Evolutionary conservation across 2,329 filamentous ascomycete genomes (phyloP).

Genomic region (Elsinoe ampelina): DNA sequence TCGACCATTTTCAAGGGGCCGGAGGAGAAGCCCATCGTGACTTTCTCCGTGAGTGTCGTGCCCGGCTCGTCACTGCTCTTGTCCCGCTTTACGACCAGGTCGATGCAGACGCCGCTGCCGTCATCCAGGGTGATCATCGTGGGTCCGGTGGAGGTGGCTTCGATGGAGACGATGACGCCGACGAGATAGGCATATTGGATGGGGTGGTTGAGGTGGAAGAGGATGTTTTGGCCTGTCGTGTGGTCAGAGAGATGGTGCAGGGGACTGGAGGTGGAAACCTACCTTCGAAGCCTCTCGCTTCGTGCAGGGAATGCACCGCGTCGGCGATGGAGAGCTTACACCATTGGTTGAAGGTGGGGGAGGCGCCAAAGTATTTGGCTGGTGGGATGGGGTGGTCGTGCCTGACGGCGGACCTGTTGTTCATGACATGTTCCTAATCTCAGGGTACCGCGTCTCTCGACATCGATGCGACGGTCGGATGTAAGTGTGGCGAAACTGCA

Average conservation of each 20-base stretch:
- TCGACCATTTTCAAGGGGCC: not conserved
- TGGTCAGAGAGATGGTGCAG: not conserved
- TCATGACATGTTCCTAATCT: slow-evolving; percentile 28
- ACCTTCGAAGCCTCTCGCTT: slow-evolving; percentile 44
- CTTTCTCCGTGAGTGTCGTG: not conserved
- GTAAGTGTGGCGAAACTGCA: not conserved
- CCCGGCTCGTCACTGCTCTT: not conserved
- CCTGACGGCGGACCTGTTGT: slow-evolving; percentile 17
- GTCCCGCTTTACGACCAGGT: slow-evolving; percentile 40
- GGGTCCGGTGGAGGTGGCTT: slow-evolving; percentile 32
- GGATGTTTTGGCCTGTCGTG: slow-evolving; percentile 44
- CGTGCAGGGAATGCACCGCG: slow-evolving; percentile 42
- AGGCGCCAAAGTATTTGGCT: slow-evolving; percentile 49
- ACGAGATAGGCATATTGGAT: slow-evolving; percentile 40
- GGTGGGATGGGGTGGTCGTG: slow-evolving; percentile 39
- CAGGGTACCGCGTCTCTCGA: not conserved
- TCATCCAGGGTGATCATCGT: slow-evolving; percentile 50
- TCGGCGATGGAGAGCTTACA: slow-evolving; percentile 50
- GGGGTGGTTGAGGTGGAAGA: slow-evolving; percentile 47
- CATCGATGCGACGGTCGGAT: not conserved
- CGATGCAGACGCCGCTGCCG: slow-evolving; percentile 49
- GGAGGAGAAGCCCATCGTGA: not conserved
- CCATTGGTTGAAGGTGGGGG: slow-evolving; percentile 54
- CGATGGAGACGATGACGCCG: slow-evolving; percentile 37
- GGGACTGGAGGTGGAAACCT: slow-evolving; percentile 15